phyloP scores from a whole-genome alignment of 2,329 filamentous ascomycete species.

The Trichoderma hamatum region DNA sequence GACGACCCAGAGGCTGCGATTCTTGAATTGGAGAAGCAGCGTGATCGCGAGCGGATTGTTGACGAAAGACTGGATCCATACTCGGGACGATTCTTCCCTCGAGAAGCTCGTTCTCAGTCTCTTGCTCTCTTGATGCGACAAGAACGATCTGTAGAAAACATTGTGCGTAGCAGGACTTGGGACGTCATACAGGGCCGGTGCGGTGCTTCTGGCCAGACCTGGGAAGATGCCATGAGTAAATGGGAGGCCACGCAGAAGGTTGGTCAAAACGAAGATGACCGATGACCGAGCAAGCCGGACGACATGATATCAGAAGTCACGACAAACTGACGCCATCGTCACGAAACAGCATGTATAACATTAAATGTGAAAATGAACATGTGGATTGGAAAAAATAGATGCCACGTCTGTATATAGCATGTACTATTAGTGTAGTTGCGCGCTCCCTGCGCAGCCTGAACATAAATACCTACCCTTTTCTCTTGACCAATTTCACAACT shows the following conservation, averaged over 20 bases:
- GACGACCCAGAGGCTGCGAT: constrained; percentile 77
- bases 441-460: background rate
- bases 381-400: constrained; percentile 9
- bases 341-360: background rate
- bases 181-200: constrained; percentile 76
- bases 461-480: background rate
- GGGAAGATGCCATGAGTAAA: constrained; percentile 65
- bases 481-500: background rate
- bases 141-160: constrained; percentile 75
- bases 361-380: background rate
- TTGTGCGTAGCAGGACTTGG: constrained; percentile 84
- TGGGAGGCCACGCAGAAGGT: constrained; percentile 55
- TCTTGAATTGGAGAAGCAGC: constrained; percentile 70
- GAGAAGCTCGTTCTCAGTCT: constrained; percentile 78
- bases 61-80: constrained; percentile 94
- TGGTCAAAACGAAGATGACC: constrained; percentile 1
- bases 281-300: background rate
- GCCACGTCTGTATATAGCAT: constrained; percentile 9
- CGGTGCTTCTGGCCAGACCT: constrained; percentile 55
- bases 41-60: constrained; percentile 72
- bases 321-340: background rate
- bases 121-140: constrained; percentile 74
- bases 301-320: background rate
- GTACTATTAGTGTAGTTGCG: background rate
- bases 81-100: constrained; percentile 77